These are phyloP conservation scores for Diospyros lotus DNA, from an alignment of 148 eudicot genomes.

Conservation along the genomic window DNA sequence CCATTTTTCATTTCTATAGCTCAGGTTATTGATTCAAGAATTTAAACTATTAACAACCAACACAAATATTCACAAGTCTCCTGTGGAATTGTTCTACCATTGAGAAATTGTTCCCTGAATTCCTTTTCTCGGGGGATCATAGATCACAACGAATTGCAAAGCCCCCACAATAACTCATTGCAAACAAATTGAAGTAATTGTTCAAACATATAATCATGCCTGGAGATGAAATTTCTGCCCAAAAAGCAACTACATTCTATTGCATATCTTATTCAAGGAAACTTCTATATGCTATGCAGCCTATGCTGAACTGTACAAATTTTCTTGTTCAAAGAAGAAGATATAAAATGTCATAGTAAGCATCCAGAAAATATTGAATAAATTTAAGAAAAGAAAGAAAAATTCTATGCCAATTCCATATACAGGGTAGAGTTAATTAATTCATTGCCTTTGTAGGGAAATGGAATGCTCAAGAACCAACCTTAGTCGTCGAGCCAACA, in stretches of 20 bases:
- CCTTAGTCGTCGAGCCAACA: conserved; percentile 34
- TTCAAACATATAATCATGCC: neutral
- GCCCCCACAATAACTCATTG: neutral
- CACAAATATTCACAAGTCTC: neutral
- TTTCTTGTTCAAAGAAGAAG: neutral
- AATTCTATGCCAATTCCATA: conserved; percentile 6
- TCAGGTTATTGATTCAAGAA: neutral
- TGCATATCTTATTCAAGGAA: neutral
- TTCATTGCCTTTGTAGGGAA: conserved; percentile 20
- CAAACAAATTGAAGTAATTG: neutral
- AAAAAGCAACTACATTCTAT: neutral
- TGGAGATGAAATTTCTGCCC: neutral
- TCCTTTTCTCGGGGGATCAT: neutral
- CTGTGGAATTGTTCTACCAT: neutral
- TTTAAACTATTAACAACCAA: neutral
- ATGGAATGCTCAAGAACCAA: conserved; percentile 36
- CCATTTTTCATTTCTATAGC: neutral
- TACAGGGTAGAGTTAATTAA: neutral
- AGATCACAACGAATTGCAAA: too few species aligned
- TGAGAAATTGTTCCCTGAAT: neutral
- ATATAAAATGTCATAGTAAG: neutral
- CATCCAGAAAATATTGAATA: neutral
- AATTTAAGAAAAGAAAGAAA: neutral
- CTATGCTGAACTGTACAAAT: conserved; percentile 8
- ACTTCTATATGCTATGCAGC: neutral